phyloP scores from a whole-genome alignment of 148 eudicot species.

The Fagopyrum homotropicum region DNA sequence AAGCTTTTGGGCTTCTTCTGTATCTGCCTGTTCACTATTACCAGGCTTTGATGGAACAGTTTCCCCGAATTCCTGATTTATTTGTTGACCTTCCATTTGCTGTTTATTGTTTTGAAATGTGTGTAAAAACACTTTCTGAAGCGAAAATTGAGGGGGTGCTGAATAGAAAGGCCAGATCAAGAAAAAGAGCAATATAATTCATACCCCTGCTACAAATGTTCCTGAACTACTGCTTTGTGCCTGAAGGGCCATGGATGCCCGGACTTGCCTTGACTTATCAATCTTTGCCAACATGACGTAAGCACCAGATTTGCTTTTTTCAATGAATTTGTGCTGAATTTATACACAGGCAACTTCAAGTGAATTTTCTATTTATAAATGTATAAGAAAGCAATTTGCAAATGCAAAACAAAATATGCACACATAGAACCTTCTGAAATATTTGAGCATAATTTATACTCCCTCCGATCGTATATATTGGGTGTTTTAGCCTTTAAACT shows the following conservation, averaged over 20 bases:
- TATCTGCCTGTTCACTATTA: slow-evolving; percentile 27
- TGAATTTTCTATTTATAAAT: background rate
- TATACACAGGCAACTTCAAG: slow-evolving; percentile 6
- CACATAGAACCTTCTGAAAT: background rate
- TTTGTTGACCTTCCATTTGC: slow-evolving; percentile 42
- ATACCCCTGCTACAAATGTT: slow-evolving; percentile 49
- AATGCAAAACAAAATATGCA: background rate
- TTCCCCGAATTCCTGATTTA: slow-evolving; percentile 63
- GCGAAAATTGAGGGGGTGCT: background rate
- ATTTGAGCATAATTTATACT: background rate
- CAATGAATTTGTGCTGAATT: slow-evolving; percentile 89
- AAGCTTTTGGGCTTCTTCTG: slow-evolving; percentile 22
- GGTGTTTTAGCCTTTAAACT: too few relatives aligned
- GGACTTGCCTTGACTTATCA: slow-evolving; percentile 76
- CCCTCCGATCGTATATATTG: too few relatives aligned
- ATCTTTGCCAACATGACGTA: slow-evolving; percentile 66
- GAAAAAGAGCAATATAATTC: background rate
- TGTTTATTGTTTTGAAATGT: slow-evolving; percentile 10
- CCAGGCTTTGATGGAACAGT: slow-evolving; percentile 83
- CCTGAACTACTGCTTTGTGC: slow-evolving; percentile 51
- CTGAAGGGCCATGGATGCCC: slow-evolving; percentile 66
- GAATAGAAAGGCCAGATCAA: background rate
- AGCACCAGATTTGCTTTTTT: slow-evolving; percentile 81
- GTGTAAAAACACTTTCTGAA: background rate
- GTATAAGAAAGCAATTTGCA: background rate